phyloP scores from a whole-genome alignment of 164 flowering plant genomes.

The Stephania cephalantha region DNA sequence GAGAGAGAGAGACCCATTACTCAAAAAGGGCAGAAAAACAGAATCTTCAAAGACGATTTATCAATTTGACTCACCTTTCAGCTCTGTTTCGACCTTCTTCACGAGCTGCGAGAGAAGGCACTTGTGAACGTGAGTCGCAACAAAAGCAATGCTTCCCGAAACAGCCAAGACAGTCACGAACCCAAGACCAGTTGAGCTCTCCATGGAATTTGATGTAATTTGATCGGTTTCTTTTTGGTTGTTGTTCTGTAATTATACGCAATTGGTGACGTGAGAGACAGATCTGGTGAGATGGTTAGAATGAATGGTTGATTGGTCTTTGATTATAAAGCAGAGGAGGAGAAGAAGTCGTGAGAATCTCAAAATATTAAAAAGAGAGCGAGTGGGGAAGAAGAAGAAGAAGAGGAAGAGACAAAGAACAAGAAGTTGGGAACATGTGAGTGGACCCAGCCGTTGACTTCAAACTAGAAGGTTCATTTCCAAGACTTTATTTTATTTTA shows the following conservation, averaged over 20 bases:
- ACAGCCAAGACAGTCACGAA: conserved; percentile 77
- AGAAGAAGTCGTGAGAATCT: neutral
- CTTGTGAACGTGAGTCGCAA: conserved; percentile 55
- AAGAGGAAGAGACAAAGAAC: neutral
- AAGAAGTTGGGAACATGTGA: neutral
- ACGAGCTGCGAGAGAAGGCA: conserved; percentile 75
- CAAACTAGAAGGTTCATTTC: neutral
- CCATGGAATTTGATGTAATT: conserved; percentile 29
- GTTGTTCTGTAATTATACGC: no score
- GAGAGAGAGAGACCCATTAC: neutral
- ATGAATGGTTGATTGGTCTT: no score
- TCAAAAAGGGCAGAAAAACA: neutral
- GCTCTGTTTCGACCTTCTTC: conserved; percentile 58
- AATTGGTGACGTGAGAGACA: no score
- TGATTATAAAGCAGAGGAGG: no score
- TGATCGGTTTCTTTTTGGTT: neutral
- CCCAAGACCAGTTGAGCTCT: conserved; percentile 39
- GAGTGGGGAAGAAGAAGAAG: neutral
- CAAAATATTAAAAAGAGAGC: neutral
- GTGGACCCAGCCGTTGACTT: neutral
- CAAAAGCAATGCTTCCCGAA: conserved; percentile 63
- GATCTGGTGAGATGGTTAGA: no score
- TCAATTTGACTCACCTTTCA: conserved; percentile 16
- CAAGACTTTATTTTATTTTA: neutral
- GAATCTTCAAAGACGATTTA: neutral